Conservation (phyloP, 176 grass and related monocot genomes). For the Lolium multiflorum region DNA sequence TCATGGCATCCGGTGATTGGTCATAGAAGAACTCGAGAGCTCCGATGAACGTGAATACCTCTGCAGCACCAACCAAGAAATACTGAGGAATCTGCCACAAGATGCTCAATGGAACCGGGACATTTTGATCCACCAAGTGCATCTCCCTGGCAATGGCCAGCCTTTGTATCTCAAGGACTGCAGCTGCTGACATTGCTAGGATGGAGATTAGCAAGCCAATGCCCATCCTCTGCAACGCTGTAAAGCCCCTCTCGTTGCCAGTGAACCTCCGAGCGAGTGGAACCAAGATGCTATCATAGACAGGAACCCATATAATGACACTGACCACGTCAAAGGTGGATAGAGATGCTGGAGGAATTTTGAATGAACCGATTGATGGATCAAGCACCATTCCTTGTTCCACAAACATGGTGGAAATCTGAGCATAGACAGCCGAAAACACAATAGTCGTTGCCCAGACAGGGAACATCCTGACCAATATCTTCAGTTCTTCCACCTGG, state of each 20-base stretch:
- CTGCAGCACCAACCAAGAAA: constrained; percentile 70
- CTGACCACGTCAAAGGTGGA: constrained; percentile 86
- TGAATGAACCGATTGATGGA: constrained; percentile 75
- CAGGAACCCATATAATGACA: constrained; percentile 76
- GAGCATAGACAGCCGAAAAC: constrained; percentile 82
- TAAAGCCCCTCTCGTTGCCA: constrained; percentile 79
- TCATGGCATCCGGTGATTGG: constrained; percentile 86
- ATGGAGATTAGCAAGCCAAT: constrained; percentile 85
- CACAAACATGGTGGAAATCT: constrained; percentile 92
- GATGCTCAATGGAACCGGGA: constrained; percentile 79
- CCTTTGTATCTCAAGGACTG: constrained; percentile 72
- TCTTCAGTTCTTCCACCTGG: constrained; percentile 93
- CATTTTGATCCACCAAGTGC: constrained; percentile 63
- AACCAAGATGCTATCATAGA: constrained; percentile 76
- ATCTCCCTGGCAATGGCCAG: constrained; percentile 56
- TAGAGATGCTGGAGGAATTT: constrained; percentile 81
- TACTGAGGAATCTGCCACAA: constrained; percentile 92
- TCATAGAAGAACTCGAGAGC: constrained; percentile 83
- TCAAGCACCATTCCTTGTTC: constrained; percentile 93
- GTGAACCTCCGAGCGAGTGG: constrained; percentile 80
- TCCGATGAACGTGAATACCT: constrained; percentile 89
- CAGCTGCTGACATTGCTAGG: constrained; percentile 73
- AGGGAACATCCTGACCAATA: constrained; percentile 83
- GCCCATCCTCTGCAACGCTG: constrained; percentile 85
- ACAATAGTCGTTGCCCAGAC: constrained; percentile 86